Evolutionary conservation across 371 early-diverging fungal species (phyloP), one percentile per base, ranked within the genome.

Genomic region (Chytridium lagenaria): DNA sequence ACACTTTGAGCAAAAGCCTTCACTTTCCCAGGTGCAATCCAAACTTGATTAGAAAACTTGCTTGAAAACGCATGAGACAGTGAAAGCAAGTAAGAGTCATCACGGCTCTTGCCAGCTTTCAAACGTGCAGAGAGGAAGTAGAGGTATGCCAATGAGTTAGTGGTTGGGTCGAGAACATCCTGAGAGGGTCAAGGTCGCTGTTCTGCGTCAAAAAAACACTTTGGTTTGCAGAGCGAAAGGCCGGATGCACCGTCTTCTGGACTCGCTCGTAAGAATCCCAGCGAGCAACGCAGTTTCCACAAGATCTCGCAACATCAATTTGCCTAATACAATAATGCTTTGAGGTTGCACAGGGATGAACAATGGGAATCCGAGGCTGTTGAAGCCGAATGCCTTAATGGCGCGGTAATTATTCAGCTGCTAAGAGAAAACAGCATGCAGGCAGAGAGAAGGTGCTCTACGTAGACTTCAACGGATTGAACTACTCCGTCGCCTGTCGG

Each of bases 21-120:
- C 71, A 77, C 59, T 31, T 39, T 28, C n/a, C 39, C 49, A 28
- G 77, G 72, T 0, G 66, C 50, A 15, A 76, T n/a, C 50, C 51
- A 30, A 0, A 71, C 37, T 51, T 79, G 79, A 23, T 28, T 23
- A 22, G 36, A 51, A 26, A 22, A 52, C 5, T 22, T 26, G 5
- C 26, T 52, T 52, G 55, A 5, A 52, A 52, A 52, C 5, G 12
- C 5, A 23, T n/a, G 55, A 5, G 23, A 7, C 7, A 44, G 44
- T 12, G 44, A 44, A 7, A 44, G 19, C 12, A 44, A 19, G 12
- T 19, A 12, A 19, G 44, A 7, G 44, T 44, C 44, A 44, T 44
- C 44, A 12, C 19, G 44, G 44, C 12, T 7, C 19, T 19, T 44
- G 7, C 44, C 44, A 12, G 55, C 55, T 26, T 61, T 61, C n/a